Percentiles rank a stretch among this genome's conserved stretches.
Conservation (phyloP, 805 yeast genomes). For the Lachancea fermentati region DNA sequence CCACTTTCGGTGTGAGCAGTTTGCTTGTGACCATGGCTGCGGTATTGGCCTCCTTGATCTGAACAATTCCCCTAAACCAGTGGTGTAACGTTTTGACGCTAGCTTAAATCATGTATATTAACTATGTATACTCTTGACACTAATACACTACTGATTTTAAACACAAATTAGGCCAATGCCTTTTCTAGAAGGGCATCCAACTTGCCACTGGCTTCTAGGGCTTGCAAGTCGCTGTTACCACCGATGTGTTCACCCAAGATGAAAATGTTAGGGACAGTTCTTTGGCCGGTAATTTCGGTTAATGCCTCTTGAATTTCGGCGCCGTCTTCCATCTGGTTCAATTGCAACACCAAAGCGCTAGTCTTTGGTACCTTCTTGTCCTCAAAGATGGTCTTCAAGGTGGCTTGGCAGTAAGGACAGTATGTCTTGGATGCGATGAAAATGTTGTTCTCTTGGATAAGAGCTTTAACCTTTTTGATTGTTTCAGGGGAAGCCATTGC, state of each 20-base stretch:
- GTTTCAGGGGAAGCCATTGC: conserved; percentile 55
- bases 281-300: conserved; percentile 74
- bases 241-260: conserved; percentile 92
- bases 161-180: conserved; percentile 5
- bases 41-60: conserved; percentile 6
- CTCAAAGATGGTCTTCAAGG: conserved; percentile 36
- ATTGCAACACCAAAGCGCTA: conserved; percentile 36
- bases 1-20: conserved; percentile 3
- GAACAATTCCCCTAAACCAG: not conserved
- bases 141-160: not conserved
- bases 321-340: conserved; percentile 62
- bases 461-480: conserved; percentile 50
- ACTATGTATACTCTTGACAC: not conserved
- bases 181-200: conserved; percentile 40
- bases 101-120: not conserved
- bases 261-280: conserved; percentile 89
- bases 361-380: conserved; percentile 41
- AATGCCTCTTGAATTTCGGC: conserved; percentile 76
- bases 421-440: conserved; percentile 79
- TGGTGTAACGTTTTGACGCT: too few relatives aligned
- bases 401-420: conserved; percentile 59
- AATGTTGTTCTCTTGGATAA: conserved; percentile 60
- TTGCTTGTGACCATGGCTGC: conserved; percentile 5
- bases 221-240: conserved; percentile 86
- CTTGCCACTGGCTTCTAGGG: conserved; percentile 55